A percentile compares a stretch with the other conserved stretches of the same genome.
These are phyloP conservation scores for Xerocomellus chrysenteron DNA, from an alignment of 768 basidiomycete species.

Conservation along the genomic window DNA sequence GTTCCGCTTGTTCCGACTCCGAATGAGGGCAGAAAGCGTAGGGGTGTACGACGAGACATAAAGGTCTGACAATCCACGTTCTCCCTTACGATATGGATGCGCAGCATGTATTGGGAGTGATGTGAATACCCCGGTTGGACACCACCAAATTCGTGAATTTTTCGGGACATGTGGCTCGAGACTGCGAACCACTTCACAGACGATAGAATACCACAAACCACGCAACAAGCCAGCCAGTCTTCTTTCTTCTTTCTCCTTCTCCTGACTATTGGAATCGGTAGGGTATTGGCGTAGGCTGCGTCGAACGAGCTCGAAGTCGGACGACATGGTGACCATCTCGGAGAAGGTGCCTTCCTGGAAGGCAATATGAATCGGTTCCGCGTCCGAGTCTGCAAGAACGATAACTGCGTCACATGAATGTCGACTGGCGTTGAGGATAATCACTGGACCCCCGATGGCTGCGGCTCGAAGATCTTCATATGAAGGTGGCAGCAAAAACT, in stretches of 20 bases:
- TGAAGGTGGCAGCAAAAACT: slow-evolving; percentile 23
- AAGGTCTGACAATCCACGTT: slow-evolving; percentile 21
- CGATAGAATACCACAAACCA: slow-evolving; percentile 23
- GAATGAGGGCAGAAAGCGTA: slow-evolving; percentile 28
- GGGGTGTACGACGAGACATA: slow-evolving; percentile 35
- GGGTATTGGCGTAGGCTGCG: not conserved
- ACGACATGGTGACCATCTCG: slow-evolving; percentile 2
- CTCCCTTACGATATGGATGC: slow-evolving; percentile 11
- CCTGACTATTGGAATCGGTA: not conserved
- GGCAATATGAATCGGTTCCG: slow-evolving; percentile 11
- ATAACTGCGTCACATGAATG: slow-evolving; percentile 22
- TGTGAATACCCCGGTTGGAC: slow-evolving; percentile 24
- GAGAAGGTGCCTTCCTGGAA: slow-evolving; percentile 6
- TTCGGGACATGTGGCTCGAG: slow-evolving; percentile 12
- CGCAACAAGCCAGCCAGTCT: slow-evolving; percentile 10
- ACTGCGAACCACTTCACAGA: slow-evolving; percentile 16
- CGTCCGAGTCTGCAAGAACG: slow-evolving; percentile 5
- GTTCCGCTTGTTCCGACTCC: slow-evolving; percentile 5
- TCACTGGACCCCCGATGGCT: slow-evolving; percentile 29
- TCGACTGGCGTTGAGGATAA: slow-evolving; percentile 32
- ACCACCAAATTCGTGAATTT: slow-evolving; percentile 31
- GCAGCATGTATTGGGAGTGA: slow-evolving; percentile 33
- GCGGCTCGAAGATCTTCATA: slow-evolving; percentile 19
- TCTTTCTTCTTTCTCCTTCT: not conserved
- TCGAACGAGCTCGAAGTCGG: not conserved